A percentile compares a stretch with the other conserved stretches of the same genome.
These are phyloP conservation scores for Penstemon eatonii DNA, from an alignment of 257 asterid species.

Conservation along the genomic window DNA sequence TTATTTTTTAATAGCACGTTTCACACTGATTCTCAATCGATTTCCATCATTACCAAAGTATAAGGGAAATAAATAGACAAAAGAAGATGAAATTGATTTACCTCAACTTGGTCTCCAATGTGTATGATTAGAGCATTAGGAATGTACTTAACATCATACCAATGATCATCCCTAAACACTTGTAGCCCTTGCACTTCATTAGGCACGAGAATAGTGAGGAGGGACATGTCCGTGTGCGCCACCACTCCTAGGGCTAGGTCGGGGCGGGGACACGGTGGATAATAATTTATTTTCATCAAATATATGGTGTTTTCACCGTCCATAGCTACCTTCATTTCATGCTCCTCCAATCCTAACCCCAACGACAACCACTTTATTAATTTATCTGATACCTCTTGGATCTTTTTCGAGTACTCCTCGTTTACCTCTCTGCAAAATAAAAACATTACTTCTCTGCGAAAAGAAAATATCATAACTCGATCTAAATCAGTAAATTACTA, in stretches of 20 bases:
- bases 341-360: conserved; percentile 61
- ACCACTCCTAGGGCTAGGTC: conserved; percentile 88
- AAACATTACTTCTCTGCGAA: too few species aligned
- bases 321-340: conserved; percentile 46
- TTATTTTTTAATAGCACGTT: too few species aligned
- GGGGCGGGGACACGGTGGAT: conserved; percentile 91
- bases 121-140: conserved; percentile 81
- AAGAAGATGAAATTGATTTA: conserved; percentile 16
- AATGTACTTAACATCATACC: conserved; percentile 81
- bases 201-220: conserved; percentile 71
- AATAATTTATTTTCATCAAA: conserved; percentile 76
- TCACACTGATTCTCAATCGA: too few species aligned
- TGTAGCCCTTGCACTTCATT: conserved; percentile 89
- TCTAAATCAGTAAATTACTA: too few species aligned
- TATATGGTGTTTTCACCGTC: conserved; percentile 62
- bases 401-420: conserved; percentile 51
- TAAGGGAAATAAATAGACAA: background rate
- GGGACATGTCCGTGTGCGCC: conserved; percentile 86
- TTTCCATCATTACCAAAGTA: too few species aligned
- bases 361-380: conserved; percentile 52
- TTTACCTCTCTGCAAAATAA: conserved; percentile 50
- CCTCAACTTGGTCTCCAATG: conserved; percentile 93
- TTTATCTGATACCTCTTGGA: conserved; percentile 48
- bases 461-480: too few species aligned
- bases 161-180: conserved; percentile 58